phyloP scores from a whole-genome alignment of 2,329 filamentous ascomycete species.

The Botrytis fragariae region DNA sequence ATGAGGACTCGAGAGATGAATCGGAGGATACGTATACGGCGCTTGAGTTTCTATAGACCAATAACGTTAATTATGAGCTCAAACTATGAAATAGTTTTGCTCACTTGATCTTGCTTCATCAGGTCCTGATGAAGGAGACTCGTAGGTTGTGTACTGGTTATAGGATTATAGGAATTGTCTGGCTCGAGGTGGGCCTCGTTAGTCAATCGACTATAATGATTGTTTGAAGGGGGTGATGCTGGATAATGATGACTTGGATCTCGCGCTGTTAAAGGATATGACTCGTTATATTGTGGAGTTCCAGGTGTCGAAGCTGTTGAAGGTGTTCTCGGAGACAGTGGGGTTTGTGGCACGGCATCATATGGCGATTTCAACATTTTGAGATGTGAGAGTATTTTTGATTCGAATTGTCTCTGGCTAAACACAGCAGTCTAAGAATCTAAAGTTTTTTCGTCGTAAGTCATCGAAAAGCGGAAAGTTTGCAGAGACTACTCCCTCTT shows the following conservation, averaged over 20 bases:
- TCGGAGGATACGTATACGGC: not conserved
- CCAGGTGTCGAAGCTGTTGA: not conserved
- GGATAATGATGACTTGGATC: not conserved
- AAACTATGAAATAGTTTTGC: not conserved
- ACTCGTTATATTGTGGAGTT: slow-evolving; percentile 4
- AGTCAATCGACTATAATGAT: not conserved
- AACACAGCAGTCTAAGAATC: fast-evolving
- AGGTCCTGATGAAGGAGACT: not conserved
- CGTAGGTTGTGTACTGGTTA: not conserved
- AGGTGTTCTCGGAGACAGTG: not conserved
- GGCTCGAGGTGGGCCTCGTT: no score
- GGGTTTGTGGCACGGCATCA: not conserved
- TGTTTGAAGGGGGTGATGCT: not conserved
- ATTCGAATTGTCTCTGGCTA: not conserved
- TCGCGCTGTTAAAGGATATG: not conserved
- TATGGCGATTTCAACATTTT: not conserved
- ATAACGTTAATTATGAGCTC: not conserved
- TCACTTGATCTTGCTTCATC: not conserved
- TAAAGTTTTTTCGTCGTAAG: not conserved
- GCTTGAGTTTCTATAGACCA: not conserved
- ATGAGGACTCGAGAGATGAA: not conserved
- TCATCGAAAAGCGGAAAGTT: not conserved
- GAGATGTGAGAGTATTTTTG: not conserved
- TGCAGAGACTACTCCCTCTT: not conserved
- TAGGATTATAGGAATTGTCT: not conserved